These are phyloP conservation scores for Acanthamoeba castellanii DNA, from an alignment of 208 protist genomes.

Conservation along the genomic window DNA sequence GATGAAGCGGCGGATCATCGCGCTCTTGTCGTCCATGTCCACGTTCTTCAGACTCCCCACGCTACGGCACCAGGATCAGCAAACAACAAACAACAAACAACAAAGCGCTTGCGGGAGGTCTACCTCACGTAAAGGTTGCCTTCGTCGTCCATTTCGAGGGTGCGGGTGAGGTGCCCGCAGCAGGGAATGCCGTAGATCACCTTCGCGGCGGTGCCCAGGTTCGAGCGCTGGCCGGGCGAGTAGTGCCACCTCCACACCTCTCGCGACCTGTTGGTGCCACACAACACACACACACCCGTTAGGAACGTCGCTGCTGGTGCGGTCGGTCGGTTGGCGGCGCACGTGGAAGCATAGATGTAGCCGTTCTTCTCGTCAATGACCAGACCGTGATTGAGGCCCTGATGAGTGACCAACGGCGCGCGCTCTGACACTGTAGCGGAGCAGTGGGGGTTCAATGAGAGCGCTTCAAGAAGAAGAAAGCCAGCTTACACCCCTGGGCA, in stretches of 20 bases:
- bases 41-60: constrained; percentile 31
- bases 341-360: constrained; percentile 43
- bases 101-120: not conserved
- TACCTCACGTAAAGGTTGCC: constrained; percentile 45
- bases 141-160: constrained; percentile 22
- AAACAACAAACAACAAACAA: not conserved
- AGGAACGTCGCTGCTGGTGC: not conserved
- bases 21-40: not conserved
- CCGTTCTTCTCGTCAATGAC: constrained; percentile 36
- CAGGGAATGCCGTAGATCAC: constrained; percentile 8
- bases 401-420: not conserved
- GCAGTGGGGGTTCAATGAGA: not conserved
- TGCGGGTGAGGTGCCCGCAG: constrained; percentile 26
- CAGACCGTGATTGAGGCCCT: not conserved
- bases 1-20: constrained; percentile 40
- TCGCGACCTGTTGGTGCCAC: not conserved
- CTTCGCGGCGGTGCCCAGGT: not conserved
- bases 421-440: not conserved
- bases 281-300: not conserved
- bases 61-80: not conserved
- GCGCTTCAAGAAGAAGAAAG: too few relatives aligned
- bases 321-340: not conserved
- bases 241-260: constrained; percentile 59
- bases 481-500: not conserved
- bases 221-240: not conserved